phyloP scores from a whole-genome alignment of 2,329 filamentous ascomycete species.

The Colletotrichum caudatum region DNA sequence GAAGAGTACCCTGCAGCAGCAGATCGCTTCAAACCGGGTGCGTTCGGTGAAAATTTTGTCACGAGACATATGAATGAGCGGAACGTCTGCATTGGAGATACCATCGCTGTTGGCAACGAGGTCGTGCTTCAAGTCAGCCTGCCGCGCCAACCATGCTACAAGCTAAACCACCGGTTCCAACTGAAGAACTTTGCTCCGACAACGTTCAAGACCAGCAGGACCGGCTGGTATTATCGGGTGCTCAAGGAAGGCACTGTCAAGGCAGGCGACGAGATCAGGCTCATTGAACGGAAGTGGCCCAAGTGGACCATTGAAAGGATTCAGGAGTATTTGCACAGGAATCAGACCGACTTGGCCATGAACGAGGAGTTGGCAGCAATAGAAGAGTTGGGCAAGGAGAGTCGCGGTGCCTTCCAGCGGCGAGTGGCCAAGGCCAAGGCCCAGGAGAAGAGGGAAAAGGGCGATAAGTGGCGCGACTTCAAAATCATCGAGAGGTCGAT shows the following conservation, averaged over 20 bases:
- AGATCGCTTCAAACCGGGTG: conserved; percentile 66
- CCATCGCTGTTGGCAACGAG: conserved; percentile 63
- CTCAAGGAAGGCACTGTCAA: conserved; percentile 65
- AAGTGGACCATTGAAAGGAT: conserved; percentile 73
- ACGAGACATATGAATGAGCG: conserved; percentile 69
- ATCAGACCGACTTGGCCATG: conserved; percentile 63
- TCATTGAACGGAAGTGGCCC: conserved; percentile 67
- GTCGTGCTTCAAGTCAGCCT: conserved; percentile 70
- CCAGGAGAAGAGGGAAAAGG: conserved; percentile 45
- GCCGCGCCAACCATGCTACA: conserved; percentile 75
- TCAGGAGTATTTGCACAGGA: conserved; percentile 72
- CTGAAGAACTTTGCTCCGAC: conserved; percentile 71
- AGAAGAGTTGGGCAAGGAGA: conserved; percentile 63
- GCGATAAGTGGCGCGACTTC: conserved; percentile 59
- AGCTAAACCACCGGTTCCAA: conserved; percentile 75
- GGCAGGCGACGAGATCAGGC: conserved; percentile 66
- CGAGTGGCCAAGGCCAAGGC: conserved; percentile 62
- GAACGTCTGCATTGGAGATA: conserved; percentile 74
- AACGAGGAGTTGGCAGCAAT: conserved; percentile 65
- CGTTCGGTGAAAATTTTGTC: conserved; percentile 75
- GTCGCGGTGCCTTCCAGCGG: conserved; percentile 59
- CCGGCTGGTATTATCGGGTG: conserved; percentile 76
- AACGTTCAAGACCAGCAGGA: conserved; percentile 68
- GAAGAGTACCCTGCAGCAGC: conserved; percentile 63
- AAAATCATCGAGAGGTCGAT: conserved; percentile 61